Evolutionary conservation across 1,284 basidiomycete genomes (phyloP).

Genomic region (Cryptococcus amylolentus): DNA sequence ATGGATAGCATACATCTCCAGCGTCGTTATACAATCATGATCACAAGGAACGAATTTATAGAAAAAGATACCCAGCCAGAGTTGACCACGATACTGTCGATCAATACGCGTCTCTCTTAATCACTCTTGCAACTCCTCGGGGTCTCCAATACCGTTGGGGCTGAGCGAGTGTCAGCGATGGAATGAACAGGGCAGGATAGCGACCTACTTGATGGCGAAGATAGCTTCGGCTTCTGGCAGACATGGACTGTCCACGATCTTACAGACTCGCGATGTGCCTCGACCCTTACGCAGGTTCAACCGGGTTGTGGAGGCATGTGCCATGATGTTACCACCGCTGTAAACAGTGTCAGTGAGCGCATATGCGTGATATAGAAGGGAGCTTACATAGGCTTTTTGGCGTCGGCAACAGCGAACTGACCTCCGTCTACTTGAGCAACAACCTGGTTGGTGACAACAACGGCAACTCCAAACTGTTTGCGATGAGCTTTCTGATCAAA

Average conservation of each 20-base stretch:
- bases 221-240: conserved; percentile 94
- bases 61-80: too few species aligned
- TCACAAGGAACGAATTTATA: too few species aligned
- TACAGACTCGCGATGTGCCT: conserved; percentile 88
- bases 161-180: conserved; percentile 24
- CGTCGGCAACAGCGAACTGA: conserved; percentile 78
- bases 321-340: conserved; percentile 86
- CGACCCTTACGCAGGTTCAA: conserved; percentile 90
- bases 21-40: too few species aligned
- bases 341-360: conserved; percentile 9
- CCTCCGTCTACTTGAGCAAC: conserved; percentile 96
- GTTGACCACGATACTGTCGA: too few species aligned
- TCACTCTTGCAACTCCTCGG: conserved; percentile 67
- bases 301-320: conserved; percentile 91
- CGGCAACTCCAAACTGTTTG: conserved; percentile 86
- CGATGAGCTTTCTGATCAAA: neutral
- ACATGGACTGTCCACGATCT: conserved; percentile 97
- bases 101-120: too few species aligned
- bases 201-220: conserved; percentile 75
- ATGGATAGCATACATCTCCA: neutral
- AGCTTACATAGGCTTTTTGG: conserved; percentile 81
- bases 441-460: conserved; percentile 97
- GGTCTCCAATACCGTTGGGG: conserved; percentile 81
- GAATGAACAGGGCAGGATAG: neutral
- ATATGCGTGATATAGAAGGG: neutral